Base-by-base conservation (phyloP, 106 monocot genomes). In the Dactylorhiza incarnata region DNA sequence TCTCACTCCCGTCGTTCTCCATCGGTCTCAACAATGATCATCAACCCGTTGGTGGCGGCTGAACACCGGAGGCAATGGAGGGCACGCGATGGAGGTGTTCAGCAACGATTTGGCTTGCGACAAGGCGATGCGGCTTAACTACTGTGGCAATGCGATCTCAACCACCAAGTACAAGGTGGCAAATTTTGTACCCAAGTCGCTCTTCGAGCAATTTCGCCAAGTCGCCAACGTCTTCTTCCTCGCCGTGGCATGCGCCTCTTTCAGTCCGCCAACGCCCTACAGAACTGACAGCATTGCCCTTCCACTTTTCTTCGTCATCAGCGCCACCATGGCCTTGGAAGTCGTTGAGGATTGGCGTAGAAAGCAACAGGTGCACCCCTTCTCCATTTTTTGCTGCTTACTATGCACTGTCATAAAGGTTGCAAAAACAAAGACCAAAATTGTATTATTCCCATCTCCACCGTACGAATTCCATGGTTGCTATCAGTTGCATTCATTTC, bases 161-260 rank as follows among this genome's bases (percentile, higher is more conserved):
- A 92, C 92, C 15, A 87, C 92, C 51, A 89, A 87, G 70, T 89
- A 89, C 83, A 92, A 87, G n/a, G 29, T 51, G 48, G 81, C 79
- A 51, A 89, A 80, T 54, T 86, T 89, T 79, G 45, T 92, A 37
- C 87, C 89, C 79, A 92, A 92, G 75, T 92, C 89, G 26, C 83
- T 92, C 25, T 92, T 92, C 83, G 92, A 92, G 82, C 92, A 92
- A 83, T 92, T 92, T 83, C 78, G 92, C 46, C 48, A 89, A 63
- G 87, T 87, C 26, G 89, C 92, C 17, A 89, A 92, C 67, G n/a
- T 89, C 43, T 92, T 85, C 85, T 89, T 89, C 73, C 83, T 92
- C 59, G 76, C 80, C 22, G 85, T 83, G 1, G 86, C 81, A 2
- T 72, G 50, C 43, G 78, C 87, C 61, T 86, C 92, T 10, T 87